phyloP scores from a whole-genome alignment of 352 stramenopile species.

The Phytopythium sindhum region DNA sequence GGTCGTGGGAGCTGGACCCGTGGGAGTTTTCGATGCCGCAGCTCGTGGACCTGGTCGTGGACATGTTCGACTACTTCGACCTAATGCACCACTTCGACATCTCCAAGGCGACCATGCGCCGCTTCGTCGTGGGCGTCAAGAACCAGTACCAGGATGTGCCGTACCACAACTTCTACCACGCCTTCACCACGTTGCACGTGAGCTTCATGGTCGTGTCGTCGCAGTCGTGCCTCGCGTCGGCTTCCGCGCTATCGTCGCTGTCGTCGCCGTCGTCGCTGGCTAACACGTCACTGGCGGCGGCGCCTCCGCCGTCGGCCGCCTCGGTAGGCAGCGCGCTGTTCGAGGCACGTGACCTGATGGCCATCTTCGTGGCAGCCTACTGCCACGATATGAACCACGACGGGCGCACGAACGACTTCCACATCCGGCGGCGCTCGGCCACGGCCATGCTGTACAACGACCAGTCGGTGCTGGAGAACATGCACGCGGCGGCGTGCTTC shows the following conservation, averaged over 20 bases:
- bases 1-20: conserved; percentile 56
- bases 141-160: conserved; percentile 75
- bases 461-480: conserved; percentile 87
- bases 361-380: conserved; percentile 76
- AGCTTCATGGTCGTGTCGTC: conserved; percentile 71
- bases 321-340: conserved; percentile 26
- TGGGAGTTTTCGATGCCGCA: conserved; percentile 58
- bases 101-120: conserved; percentile 45
- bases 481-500: conserved; percentile 79
- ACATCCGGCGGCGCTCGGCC: conserved; percentile 69
- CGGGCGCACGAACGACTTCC: conserved; percentile 86
- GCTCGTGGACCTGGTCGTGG: conserved; percentile 59
- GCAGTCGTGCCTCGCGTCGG: conserved; percentile 20
- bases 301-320: conserved; percentile 14
- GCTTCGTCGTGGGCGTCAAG: conserved; percentile 67
- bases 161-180: conserved; percentile 88
- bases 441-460: conserved; percentile 88
- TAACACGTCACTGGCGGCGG: conserved; percentile 15
- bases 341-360: conserved; percentile 52
- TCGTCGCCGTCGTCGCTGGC: conserved; percentile 15
- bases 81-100: conserved; percentile 62
- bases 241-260: conserved; percentile 13
- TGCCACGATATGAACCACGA: conserved; percentile 90
- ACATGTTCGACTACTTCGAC: conserved; percentile 74
- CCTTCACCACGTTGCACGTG: conserved; percentile 77